phyloP scores from a whole-genome alignment of 148 eudicot genomes.

The Rhododendron williamsianum region DNA sequence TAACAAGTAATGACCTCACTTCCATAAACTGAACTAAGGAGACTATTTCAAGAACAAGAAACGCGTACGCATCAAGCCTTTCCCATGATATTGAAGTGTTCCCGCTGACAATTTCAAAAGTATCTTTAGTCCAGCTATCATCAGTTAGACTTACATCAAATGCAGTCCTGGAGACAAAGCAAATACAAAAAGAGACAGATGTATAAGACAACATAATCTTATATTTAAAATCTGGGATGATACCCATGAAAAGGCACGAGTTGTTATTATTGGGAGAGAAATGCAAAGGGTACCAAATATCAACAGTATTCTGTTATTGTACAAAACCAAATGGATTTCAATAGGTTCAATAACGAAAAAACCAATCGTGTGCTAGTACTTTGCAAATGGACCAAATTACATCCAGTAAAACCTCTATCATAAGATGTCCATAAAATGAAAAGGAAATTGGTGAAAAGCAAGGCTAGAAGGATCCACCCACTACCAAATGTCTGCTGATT shows the following conservation, averaged over 20 bases:
- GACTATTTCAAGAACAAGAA: background rate
- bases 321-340: background rate
- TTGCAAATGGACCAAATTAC: background rate
- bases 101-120: slow-evolving; percentile 53
- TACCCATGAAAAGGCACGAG: background rate
- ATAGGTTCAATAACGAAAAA: background rate
- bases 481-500: slow-evolving; percentile 5
- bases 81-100: slow-evolving; percentile 86
- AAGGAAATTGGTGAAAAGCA: background rate
- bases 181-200: background rate
- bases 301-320: background rate
- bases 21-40: background rate
- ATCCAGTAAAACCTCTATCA: background rate
- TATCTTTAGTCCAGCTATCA: slow-evolving; percentile 66
- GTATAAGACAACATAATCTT: background rate
- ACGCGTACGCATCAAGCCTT: slow-evolving; percentile 79
- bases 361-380: background rate
- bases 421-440: background rate
- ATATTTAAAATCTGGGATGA: background rate
- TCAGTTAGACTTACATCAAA: slow-evolving; percentile 78
- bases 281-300: background rate
- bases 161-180: slow-evolving; percentile 55
- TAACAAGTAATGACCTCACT: background rate
- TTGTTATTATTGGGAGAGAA: background rate
- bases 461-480: background rate